Evolutionary conservation across 805 yeast species (phyloP).

Genomic region (Wickerhamomyces subpelliculosus): DNA sequence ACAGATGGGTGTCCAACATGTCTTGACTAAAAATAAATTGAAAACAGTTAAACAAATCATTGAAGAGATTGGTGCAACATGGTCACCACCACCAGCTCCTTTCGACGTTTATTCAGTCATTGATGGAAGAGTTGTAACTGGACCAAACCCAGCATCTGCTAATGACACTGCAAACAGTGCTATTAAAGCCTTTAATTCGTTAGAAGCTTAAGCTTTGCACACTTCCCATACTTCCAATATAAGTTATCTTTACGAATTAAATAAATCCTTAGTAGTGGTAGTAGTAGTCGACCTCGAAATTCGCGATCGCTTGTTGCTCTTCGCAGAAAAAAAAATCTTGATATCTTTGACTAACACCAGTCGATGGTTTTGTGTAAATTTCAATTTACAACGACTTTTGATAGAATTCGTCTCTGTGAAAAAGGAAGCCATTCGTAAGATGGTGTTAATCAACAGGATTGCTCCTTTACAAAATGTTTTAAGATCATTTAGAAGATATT

Average conservation of each 20-base stretch:
- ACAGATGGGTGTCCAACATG: slow-evolving; percentile 18
- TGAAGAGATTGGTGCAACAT: slow-evolving; percentile 35
- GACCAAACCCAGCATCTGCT: slow-evolving; percentile 59
- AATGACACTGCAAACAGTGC: slow-evolving; percentile 38
- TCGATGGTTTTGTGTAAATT: too few relatives aligned
- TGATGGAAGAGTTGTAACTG: slow-evolving; percentile 59
- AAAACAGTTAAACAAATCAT: slow-evolving; percentile 33
- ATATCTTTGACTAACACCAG: too few relatives aligned
- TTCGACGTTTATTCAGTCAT: slow-evolving; percentile 43
- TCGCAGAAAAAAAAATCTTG: too few relatives aligned
- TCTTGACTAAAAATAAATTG: slow-evolving; percentile 21
- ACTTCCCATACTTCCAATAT: not conserved
- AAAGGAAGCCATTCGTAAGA: too few relatives aligned
- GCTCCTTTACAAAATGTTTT: not conserved
- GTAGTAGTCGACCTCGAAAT: too few relatives aligned
- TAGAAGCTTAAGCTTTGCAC: not conserved
- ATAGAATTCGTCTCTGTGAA: too few relatives aligned
- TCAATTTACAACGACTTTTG: too few relatives aligned
- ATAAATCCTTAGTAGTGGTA: too few relatives aligned
- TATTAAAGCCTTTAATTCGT: slow-evolving; percentile 16
- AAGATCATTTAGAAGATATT: not conserved
- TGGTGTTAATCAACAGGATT: not conserved
- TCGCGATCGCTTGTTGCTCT: too few relatives aligned
- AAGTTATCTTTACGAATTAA: not conserved
- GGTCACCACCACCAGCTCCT: slow-evolving; percentile 40